Percentiles rank a stretch among this genome's conserved stretches.
Evolutionary conservation across 2,329 filamentous ascomycete genomes (phyloP).

Genomic region (Exophiala bonariae): DNA sequence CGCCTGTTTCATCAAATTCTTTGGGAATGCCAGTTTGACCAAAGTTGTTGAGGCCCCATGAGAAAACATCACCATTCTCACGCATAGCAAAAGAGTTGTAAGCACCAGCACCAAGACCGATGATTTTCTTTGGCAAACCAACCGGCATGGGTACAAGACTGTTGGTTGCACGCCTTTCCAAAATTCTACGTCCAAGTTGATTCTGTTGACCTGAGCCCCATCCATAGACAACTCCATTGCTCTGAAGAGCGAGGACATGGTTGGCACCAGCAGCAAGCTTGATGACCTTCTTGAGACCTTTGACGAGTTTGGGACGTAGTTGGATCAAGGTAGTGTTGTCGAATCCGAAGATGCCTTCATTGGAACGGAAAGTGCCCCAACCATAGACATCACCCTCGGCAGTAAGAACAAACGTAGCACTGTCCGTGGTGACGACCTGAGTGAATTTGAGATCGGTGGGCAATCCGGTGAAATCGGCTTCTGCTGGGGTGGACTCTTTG

Average conservation of each 20-base stretch:
- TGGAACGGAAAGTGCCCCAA: constrained; percentile 77
- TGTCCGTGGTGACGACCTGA: constrained; percentile 72
- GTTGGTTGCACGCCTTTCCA: constrained; percentile 57
- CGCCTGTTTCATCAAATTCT: constrained; percentile 53
- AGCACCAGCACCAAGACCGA: constrained; percentile 66
- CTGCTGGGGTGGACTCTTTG: constrained; percentile 66
- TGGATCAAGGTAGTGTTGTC: constrained; percentile 44
- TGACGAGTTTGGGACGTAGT: constrained; percentile 43
- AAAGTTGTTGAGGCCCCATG: constrained; percentile 87
- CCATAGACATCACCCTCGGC: constrained; percentile 75
- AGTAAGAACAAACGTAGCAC: constrained; percentile 73
- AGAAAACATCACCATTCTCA: constrained; percentile 65
- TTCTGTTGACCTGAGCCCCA: constrained; percentile 75
- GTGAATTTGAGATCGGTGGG: constrained; percentile 63
- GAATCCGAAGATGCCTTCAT: constrained; percentile 60
- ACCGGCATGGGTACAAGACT: constrained; percentile 53
- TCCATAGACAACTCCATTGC: constrained; percentile 63
- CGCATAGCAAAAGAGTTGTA: constrained; percentile 80
- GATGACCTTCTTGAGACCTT: constrained; percentile 64
- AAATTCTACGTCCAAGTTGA: constrained; percentile 63
- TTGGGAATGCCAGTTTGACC: constrained; percentile 68
- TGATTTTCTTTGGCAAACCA: constrained; percentile 53
- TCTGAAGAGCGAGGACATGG: constrained; percentile 68
- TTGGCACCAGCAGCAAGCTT: constrained; percentile 67
- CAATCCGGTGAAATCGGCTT: constrained; percentile 56